A percentile compares a stretch with the other conserved stretches of the same genome.
These are phyloP conservation scores for Fusarium tanahbumbuense DNA, from an alignment of 2,329 filamentous ascomycete species.

Conservation along the genomic window DNA sequence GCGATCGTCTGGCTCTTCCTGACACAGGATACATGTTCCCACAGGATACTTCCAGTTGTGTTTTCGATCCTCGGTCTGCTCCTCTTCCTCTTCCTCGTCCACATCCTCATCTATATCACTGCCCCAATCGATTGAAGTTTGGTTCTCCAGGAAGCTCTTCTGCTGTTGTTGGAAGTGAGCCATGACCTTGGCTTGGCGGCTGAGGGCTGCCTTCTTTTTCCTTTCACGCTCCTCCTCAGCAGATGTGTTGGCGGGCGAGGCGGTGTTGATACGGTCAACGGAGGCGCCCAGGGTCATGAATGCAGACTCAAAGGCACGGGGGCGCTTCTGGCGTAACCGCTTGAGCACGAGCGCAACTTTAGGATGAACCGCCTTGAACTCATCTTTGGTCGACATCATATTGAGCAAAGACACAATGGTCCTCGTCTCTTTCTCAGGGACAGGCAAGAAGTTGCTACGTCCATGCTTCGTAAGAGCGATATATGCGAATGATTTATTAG, in stretches of 20 bases:
- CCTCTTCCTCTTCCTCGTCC: conserved; percentile 74
- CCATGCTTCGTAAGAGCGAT: conserved; percentile 75
- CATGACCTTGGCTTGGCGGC: conserved; percentile 94
- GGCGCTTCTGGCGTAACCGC: conserved; percentile 85
- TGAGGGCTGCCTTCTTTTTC: conserved; percentile 91
- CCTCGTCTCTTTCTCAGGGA: conserved; percentile 63
- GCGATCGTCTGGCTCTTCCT: conserved; percentile 93
- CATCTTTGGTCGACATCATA: conserved; percentile 72
- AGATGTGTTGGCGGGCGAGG: conserved; percentile 78
- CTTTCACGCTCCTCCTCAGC: conserved; percentile 79
- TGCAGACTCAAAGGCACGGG: conserved; percentile 75
- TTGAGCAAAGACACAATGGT: conserved; percentile 74
- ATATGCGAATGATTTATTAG: conserved; percentile 75
- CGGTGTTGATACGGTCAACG: conserved; percentile 82
- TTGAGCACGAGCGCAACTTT: conserved; percentile 88
- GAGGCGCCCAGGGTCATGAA: conserved; percentile 73
- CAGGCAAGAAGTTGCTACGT: conserved; percentile 69
- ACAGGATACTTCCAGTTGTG: conserved; percentile 85
- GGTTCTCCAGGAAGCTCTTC: conserved; percentile 91
- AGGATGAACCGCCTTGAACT: conserved; percentile 83
- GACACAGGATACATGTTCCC: conserved; percentile 94
- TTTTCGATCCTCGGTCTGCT: conserved; percentile 72
- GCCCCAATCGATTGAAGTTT: conserved; percentile 89
- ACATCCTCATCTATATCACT: conserved; percentile 80
- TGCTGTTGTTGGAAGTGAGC: conserved; percentile 98